These are phyloP conservation scores for Saturnispora silvae DNA, from an alignment of 805 yeast genomes.

Conservation along the genomic window DNA sequence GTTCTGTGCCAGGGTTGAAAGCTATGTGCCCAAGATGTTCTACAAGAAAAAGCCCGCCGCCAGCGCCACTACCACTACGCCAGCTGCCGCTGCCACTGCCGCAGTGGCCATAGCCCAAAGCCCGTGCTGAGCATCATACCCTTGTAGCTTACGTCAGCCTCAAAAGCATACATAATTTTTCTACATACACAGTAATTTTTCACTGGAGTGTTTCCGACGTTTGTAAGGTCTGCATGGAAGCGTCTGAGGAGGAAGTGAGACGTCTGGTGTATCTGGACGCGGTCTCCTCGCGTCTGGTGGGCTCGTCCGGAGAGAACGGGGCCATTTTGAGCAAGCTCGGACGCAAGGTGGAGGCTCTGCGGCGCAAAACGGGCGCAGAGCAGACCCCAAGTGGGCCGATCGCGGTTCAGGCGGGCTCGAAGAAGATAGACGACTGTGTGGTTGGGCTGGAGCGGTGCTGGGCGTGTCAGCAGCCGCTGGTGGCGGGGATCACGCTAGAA, in stretches of 20 bases:
- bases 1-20: conserved; percentile 52
- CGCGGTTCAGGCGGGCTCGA: conserved; percentile 1
- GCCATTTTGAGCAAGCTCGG: conserved; percentile 1
- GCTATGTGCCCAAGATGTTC: conserved; percentile 47
- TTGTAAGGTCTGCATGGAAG: too few species aligned
- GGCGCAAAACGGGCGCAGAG: conserved; percentile 1
- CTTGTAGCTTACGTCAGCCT: too few species aligned
- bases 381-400: neutral
- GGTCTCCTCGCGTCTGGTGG: conserved; percentile 1
- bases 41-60: neutral
- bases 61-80: neutral
- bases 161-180: too few species aligned
- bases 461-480: conserved; percentile 8
- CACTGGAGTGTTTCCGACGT: too few species aligned
- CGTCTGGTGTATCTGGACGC: conserved; percentile 4
- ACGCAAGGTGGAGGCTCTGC: neutral
- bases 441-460: conserved; percentile 6
- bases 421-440: neutral
- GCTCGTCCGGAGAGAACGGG: neutral
- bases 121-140: too few species aligned
- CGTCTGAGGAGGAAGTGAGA: neutral
- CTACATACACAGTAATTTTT: too few species aligned
- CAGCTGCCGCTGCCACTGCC: too few species aligned
- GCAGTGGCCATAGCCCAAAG: too few species aligned
- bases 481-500: conserved; percentile 12